These are phyloP conservation scores for Ceratobasidium sp. DNA, from an alignment of 1,284 basidiomycete genomes.

Conservation along the genomic window DNA sequence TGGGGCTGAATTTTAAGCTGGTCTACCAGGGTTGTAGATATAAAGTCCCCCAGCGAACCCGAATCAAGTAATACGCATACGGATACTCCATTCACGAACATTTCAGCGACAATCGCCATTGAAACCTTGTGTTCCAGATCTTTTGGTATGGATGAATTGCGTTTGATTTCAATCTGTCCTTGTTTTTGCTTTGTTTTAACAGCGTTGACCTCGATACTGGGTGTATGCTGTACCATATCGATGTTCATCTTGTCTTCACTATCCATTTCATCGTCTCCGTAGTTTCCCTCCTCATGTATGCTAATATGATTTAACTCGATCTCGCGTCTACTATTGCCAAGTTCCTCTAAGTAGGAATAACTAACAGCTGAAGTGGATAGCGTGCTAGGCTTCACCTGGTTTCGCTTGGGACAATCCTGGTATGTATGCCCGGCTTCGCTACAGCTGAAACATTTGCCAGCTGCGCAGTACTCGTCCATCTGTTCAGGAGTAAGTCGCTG, in stretches of 20 bases:
- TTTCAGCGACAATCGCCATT: conserved; percentile 52
- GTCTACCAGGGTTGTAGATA: conserved; percentile 56
- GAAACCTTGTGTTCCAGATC: conserved; percentile 51
- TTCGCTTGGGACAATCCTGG: conserved; percentile 36
- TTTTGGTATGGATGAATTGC: conserved; percentile 41
- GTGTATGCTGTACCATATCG: too few relatives aligned
- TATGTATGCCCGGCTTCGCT: conserved; percentile 11
- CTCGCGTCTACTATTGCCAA: too few relatives aligned
- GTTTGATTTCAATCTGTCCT: conserved; percentile 30
- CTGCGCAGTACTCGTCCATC: conserved; percentile 33
- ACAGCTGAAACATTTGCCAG: conserved; percentile 40
- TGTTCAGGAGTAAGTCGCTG: conserved; percentile 1
- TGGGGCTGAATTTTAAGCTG: conserved; percentile 51
- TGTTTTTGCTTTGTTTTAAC: background rate
- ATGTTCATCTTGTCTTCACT: too few relatives aligned
- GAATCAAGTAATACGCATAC: conserved; percentile 54
- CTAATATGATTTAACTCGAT: too few relatives aligned
- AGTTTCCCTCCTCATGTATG: too few relatives aligned
- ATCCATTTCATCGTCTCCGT: too few relatives aligned
- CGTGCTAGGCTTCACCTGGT: background rate
- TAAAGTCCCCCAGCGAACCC: conserved; percentile 57
- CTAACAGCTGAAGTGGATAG: conserved; percentile 8
- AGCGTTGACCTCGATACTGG: background rate
- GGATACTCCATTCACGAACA: conserved; percentile 53
- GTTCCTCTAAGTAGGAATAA: background rate